Base-by-base conservation (phyloP, 129 eudicot species). In the Heracleum sosnowskyi region DNA sequence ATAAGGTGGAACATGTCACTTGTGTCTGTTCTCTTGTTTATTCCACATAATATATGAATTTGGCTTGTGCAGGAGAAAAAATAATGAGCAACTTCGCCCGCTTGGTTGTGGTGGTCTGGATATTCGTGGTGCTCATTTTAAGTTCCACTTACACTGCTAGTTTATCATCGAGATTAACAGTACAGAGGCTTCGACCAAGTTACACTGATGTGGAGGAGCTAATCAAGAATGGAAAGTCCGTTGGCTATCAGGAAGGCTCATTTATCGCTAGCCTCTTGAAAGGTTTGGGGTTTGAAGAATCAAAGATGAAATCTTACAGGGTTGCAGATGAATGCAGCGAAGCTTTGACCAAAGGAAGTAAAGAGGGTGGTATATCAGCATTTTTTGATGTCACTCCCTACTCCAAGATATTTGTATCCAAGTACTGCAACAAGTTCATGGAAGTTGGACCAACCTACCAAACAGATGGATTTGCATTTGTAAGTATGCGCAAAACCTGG, bases 71-170 rank as follows among this genome's bases (percentile, higher is more conserved):
- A 46, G 45, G 80, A 41, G 41, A 77, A 7, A 45, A 40, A 62
- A 26, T 60, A 40, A 26, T 66, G 39, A 66, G 57, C 80, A 77
- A 77, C 74, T 60, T 77, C 0, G 35, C 80, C 26, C 47, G 74
- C 18, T 29, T 77, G 49, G 74, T 77, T 24, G 51, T 77, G n/a
- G 49, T 63, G 57, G 74, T 77, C 17, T 77, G 80, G 80, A 40
- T 77, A 63, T 77, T 77, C 5, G 80, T 77, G 80, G 80, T 77
- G 28, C 80, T 77, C 55, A 44, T 77, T 24, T 45, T 77, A 10
- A 39, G 64, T 11, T 78, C 81, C 24, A 78, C 75, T 68, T 78
- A 68, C 11, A 78, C 81, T 42, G 81, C 81, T 1, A 78, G 81
- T 72, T 78, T 78, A 68, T 63, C 81, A 44, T 63, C 81, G 68